Conservation (phyloP, 257 asterid species). For the Primulina huaijiensis region DNA sequence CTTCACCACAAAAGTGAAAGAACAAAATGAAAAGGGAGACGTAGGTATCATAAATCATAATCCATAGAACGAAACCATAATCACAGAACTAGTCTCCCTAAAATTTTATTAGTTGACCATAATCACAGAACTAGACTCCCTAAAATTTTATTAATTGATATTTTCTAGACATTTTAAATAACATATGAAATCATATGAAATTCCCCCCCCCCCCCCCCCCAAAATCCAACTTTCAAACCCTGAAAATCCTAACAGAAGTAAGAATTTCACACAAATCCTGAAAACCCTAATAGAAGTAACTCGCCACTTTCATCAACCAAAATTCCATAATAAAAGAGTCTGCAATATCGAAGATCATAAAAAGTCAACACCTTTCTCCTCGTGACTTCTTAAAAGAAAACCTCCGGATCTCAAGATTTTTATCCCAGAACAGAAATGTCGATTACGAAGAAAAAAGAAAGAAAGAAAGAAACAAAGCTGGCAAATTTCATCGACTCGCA, state of each 20-base stretch:
- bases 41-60: too few species aligned
- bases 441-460: too few species aligned
- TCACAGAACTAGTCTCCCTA: conserved; percentile 14
- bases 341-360: conserved; percentile 8
- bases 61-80: conserved; percentile 6
- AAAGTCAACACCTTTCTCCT: background rate
- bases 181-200: background rate
- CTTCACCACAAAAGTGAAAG: conserved; percentile 19
- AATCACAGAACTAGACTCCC: conserved; percentile 16
- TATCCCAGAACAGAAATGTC: conserved; percentile 22
- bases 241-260: background rate
- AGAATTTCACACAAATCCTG: conserved; percentile 11
- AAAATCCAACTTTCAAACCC: too few species aligned
- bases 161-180: too few species aligned
- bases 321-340: conserved; percentile 23
- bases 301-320: background rate
- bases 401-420: background rate
- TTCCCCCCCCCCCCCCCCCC: too few species aligned
- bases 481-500: background rate
- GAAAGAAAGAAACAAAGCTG: background rate
- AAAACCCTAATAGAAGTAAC: conserved; percentile 4
- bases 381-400: background rate
- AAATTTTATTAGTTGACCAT: background rate
- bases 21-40: too few species aligned
- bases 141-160: background rate